These are phyloP conservation scores for Tetrahymena malaccensis DNA, from an alignment of 73 alveolate species.

Conservation along the genomic window DNA sequence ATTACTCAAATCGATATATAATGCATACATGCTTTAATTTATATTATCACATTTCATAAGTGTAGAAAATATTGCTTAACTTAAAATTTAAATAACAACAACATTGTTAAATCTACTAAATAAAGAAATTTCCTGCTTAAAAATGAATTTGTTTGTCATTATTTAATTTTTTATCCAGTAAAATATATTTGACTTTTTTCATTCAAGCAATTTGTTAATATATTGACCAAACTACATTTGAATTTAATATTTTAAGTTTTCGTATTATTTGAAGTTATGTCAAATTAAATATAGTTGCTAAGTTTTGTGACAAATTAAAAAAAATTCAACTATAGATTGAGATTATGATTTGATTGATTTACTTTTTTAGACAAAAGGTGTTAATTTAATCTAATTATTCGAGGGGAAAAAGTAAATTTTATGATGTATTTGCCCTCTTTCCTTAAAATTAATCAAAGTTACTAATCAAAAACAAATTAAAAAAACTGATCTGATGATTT, in stretches of 20 bases:
- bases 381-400: background rate
- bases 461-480: background rate
- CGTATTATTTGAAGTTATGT: background rate
- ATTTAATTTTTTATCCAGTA: too few relatives aligned
- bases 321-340: background rate
- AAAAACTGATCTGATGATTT: background rate
- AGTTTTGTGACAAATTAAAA: background rate
- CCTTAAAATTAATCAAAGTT: background rate
- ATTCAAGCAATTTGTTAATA: too few relatives aligned
- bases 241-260: too few relatives aligned
- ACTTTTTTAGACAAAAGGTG: background rate
- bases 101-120: too few relatives aligned
- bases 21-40: too few relatives aligned
- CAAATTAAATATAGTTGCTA: background rate
- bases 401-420: background rate
- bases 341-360: background rate
- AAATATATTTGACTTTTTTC: too few relatives aligned
- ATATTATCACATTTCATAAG: too few relatives aligned
- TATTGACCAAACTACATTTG: background rate
- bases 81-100: too few relatives aligned
- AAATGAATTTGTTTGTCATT: too few relatives aligned
- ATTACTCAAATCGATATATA: too few relatives aligned
- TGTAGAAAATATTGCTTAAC: too few relatives aligned
- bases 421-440: background rate
- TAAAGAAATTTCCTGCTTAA: too few relatives aligned